Evolutionary conservation across 768 basidiomycete species (phyloP).

Genomic region (Coprinellus aureogranulatus): DNA sequence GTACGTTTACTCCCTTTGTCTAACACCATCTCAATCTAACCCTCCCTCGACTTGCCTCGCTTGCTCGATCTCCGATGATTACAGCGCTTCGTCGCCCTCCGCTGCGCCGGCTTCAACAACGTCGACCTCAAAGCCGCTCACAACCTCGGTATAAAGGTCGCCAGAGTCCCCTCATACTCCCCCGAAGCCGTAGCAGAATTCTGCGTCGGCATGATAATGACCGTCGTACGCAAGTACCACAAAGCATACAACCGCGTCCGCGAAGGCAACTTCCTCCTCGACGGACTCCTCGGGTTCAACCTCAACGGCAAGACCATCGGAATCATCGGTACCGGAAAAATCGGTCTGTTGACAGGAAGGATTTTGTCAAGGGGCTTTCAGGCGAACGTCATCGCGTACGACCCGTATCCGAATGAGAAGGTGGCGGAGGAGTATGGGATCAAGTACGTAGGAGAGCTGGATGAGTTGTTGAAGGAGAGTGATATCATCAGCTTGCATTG

Average conservation of each 20-base stretch:
- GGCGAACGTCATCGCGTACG: constrained; percentile 39
- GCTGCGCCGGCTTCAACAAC: constrained; percentile 44
- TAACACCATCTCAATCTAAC: background rate
- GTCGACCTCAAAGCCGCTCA: constrained; percentile 34
- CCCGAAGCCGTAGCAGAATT: constrained; percentile 46
- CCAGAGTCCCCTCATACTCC: constrained; percentile 42
- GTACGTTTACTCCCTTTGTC: constrained; percentile 21
- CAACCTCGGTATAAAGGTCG: constrained; percentile 34
- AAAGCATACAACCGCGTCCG: constrained; percentile 45
- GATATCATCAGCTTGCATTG: constrained; percentile 46
- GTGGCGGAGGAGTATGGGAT: constrained; percentile 36
- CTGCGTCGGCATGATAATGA: constrained; percentile 45
- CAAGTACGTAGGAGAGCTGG: constrained; percentile 35
- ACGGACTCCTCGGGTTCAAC: constrained; percentile 42
- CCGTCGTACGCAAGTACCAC: constrained; percentile 44
- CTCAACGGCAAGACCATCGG: constrained; percentile 42
- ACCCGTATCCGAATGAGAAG: constrained; percentile 32
- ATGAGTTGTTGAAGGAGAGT: constrained; percentile 32
- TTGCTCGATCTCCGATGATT: too few species aligned
- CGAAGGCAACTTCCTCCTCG: constrained; percentile 45
- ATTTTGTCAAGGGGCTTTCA: constrained; percentile 40
- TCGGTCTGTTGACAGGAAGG: constrained; percentile 40
- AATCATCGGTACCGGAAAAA: constrained; percentile 43
- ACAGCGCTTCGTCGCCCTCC: constrained; percentile 40
- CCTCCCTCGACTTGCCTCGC: too few species aligned